These are phyloP conservation scores for Erodium texanum DNA, from an alignment of 441 rosid genomes.

Conservation along the genomic window DNA sequence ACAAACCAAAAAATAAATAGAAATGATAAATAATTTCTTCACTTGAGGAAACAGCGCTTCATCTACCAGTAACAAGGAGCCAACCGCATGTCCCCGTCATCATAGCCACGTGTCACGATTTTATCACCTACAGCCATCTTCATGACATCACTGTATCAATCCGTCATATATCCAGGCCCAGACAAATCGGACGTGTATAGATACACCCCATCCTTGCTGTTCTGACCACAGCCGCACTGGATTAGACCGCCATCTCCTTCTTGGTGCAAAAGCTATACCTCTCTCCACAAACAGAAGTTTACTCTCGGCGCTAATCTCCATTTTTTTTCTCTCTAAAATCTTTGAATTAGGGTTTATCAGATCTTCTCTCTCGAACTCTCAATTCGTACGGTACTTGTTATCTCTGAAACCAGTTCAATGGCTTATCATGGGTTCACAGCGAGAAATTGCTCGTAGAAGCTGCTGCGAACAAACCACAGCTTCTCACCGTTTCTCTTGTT, in stretches of 20 bases:
- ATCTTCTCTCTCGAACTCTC: background rate
- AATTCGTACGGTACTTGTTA: background rate
- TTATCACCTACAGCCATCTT: background rate
- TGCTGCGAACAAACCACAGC: background rate
- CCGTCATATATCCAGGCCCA: background rate
- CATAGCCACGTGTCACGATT: background rate
- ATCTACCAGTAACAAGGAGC: background rate
- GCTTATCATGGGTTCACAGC: background rate
- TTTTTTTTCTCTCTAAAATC: background rate
- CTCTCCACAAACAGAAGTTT: background rate
- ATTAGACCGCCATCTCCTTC: background rate
- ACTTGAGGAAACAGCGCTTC: background rate
- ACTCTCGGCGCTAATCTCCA: too few relatives aligned
- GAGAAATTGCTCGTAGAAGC: background rate
- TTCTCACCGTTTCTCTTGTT: background rate
- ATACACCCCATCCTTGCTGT: background rate
- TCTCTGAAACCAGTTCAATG: background rate
- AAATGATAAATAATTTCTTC: background rate
- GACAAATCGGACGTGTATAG: background rate
- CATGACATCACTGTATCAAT: background rate
- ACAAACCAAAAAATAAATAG: too few relatives aligned
- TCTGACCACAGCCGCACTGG: conserved; percentile 1
- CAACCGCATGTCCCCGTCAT: background rate
- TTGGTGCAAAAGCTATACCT: background rate
- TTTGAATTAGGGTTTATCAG: background rate